phyloP scores from a whole-genome alignment of 306 rosid species.

The Medicago lupulina region DNA sequence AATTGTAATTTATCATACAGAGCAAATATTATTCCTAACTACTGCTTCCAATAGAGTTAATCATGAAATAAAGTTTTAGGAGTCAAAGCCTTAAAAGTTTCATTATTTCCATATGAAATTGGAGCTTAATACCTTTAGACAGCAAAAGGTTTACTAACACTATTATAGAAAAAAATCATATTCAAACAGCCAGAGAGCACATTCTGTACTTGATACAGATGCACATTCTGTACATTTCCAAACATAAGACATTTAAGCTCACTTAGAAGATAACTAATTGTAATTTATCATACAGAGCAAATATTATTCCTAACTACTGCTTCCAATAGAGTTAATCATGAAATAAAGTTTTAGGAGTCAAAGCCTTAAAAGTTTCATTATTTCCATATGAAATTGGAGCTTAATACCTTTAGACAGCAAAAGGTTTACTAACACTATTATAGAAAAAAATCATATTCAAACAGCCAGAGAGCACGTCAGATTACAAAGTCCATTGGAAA shows the following conservation, averaged over 20 bases:
- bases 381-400: slow-evolving; percentile 21
- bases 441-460: slow-evolving; percentile 32
- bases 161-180: slow-evolving; percentile 20
- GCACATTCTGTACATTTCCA: slow-evolving; percentile 82
- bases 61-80: slow-evolving; percentile 8
- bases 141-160: slow-evolving; percentile 13
- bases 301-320: slow-evolving; percentile 17
- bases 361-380: slow-evolving; percentile 4
- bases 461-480: slow-evolving; percentile 35
- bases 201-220: slow-evolving; percentile 69
- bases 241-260: slow-evolving; percentile 32
- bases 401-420: slow-evolving; percentile 31
- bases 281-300: slow-evolving; percentile 26
- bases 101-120: slow-evolving; percentile 23
- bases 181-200: slow-evolving; percentile 39
- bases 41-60: slow-evolving; percentile 24
- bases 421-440: slow-evolving; percentile 1
- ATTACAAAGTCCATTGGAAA: slow-evolving; percentile 23
- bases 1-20: slow-evolving; percentile 8
- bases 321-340: slow-evolving; percentile 25
- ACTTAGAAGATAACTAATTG: background rate
- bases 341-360: slow-evolving; percentile 6
- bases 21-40: slow-evolving; percentile 24
- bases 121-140: slow-evolving; percentile 27
- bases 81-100: background rate